Percentiles rank a stretch among this genome's conserved stretches.
Conservation (phyloP, 768 basidiomycete species). For the Tulasnella sp. region DNA sequence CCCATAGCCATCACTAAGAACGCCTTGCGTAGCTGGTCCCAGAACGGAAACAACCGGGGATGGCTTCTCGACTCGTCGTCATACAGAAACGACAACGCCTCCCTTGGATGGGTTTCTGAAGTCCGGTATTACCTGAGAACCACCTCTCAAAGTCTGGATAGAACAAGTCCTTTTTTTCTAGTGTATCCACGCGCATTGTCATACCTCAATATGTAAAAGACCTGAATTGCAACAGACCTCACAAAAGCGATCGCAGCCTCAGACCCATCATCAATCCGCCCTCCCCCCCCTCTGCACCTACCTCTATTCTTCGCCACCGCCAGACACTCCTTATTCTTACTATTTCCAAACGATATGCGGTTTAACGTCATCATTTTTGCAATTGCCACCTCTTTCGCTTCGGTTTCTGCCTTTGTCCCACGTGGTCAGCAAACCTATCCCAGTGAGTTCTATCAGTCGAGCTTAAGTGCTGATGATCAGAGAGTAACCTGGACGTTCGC, state of each 20-base stretch:
- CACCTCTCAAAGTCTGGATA: not conserved
- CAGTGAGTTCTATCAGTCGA: not conserved
- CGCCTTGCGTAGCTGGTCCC: not conserved
- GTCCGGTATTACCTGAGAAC: not conserved
- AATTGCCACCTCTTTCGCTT: slow-evolving; percentile 33
- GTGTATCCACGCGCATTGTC: not conserved
- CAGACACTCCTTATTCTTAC: not conserved
- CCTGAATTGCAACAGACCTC: not conserved
- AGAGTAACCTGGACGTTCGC: not conserved
- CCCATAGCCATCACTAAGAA: not conserved
- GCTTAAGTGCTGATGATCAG: too few species aligned
- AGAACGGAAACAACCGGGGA: not conserved
- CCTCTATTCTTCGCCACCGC: not conserved
- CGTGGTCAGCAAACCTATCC: slow-evolving; percentile 20
- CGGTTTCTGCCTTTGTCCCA: slow-evolving; percentile 16
- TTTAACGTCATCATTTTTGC: slow-evolving; percentile 38
- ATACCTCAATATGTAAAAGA: not conserved
- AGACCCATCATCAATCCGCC: too few species aligned
- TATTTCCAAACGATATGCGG: slow-evolving; percentile 41
- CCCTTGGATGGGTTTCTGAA: not conserved
- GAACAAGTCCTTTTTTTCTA: not conserved
- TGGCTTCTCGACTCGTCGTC: not conserved
- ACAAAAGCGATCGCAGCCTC: not conserved
- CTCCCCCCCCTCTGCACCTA: too few species aligned
- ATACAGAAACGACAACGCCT: not conserved